Base-by-base conservation (phyloP, 2,329 filamentous ascomycete genomes). In the Fusarium nisikadoi region DNA sequence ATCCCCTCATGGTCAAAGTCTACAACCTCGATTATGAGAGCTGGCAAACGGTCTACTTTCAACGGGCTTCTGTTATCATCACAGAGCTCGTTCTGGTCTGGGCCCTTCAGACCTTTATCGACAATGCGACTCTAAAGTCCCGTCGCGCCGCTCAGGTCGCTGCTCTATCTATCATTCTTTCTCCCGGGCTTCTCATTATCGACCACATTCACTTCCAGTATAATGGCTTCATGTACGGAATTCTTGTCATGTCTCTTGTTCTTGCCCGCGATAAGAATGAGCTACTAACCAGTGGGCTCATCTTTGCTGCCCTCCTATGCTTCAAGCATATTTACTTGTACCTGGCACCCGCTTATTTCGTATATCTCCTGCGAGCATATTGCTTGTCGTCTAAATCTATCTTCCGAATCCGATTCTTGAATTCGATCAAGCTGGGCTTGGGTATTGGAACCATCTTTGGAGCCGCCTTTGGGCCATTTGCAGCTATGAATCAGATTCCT, bases 191-290 rank as follows among this genome's bases (percentile, higher is more conserved):
- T 39, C 86, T 99, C 67, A 97, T 99, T 80, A 98, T 99, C 81
- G 96, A 99, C 79, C 96, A 99, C 81, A 95, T 98, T 72, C 95
- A 98, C 81, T 99, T 99, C 81, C 96, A 99, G 85, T 99, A 99
- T 85, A 99, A 99, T 84, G 95, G 96, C 43, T 94, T 95, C 83
- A 90, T 99, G 83, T 99, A 98, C 80, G 96, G 96, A 41, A 85
- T 98, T 46, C 86, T 99, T 55, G 89, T 98, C 41, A 86, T 95
- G 59, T 98, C 96, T 5, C 87, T 99, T 52, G 92, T 97, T 4
- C 84, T 97, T 65, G 94, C 94, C 11, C 91, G 94, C 55, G 90
- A 91, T 75, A 90, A 89, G 78, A 92, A 92, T 6, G 93, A 93
- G 0, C 85, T 96, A 38, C 87, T 98, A 17, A 85, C 86, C 49